Evolutionary conservation across 2,329 filamentous ascomycete genomes (phyloP).

Genomic region (Parascedosporium putredinis): DNA sequence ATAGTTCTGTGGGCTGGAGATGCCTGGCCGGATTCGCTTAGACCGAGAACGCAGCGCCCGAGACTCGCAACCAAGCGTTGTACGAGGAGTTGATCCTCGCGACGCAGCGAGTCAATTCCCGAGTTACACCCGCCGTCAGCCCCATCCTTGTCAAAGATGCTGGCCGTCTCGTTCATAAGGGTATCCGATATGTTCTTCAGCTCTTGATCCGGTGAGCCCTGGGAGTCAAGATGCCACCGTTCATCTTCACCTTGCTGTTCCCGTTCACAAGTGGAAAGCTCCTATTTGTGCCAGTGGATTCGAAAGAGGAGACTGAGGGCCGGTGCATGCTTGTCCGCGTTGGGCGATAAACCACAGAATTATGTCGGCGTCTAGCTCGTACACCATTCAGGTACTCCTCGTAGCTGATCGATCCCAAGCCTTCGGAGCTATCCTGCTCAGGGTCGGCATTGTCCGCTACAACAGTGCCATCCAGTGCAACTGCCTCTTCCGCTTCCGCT

Average conservation of each 20-base stretch:
- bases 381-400: constrained; percentile 15
- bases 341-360: constrained; percentile 32
- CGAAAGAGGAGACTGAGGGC: constrained; percentile 46
- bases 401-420: constrained; percentile 11
- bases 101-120: constrained; percentile 35
- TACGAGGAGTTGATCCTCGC: constrained; percentile 49
- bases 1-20: constrained; percentile 53
- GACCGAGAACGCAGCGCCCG: constrained; percentile 47
- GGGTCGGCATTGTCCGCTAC: not conserved
- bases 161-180: constrained; percentile 37
- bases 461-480: not conserved
- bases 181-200: constrained; percentile 36
- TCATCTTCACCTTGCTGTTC: constrained; percentile 28
- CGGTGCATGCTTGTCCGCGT: constrained; percentile 34
- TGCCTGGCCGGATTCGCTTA: constrained; percentile 43
- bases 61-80: constrained; percentile 49
- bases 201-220: constrained; percentile 38
- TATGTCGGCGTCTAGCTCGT: constrained; percentile 13
- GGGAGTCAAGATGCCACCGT: constrained; percentile 37
- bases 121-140: constrained; percentile 20
- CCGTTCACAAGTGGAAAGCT: constrained; percentile 51
- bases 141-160: constrained; percentile 26
- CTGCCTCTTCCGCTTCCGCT: constrained; percentile 14
- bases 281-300: constrained; percentile 47
- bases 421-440: not conserved